Conservation (phyloP, 257 asterid species). For the Rauvolfia tetraphylla region DNA sequence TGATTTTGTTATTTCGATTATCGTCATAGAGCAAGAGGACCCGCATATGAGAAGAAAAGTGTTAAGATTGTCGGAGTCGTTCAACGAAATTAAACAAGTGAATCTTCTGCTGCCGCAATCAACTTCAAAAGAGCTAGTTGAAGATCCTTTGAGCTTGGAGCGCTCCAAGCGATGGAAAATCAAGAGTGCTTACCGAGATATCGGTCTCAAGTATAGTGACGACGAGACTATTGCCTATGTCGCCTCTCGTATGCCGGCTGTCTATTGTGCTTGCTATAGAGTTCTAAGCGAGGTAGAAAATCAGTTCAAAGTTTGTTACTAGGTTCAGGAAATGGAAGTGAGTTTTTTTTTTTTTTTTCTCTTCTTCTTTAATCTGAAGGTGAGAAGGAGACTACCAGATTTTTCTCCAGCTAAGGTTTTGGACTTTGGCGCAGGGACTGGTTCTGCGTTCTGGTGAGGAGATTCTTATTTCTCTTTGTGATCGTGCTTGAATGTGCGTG, state of each 20-base stretch:
- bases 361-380: slow-evolving; percentile 33
- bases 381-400: slow-evolving; percentile 75
- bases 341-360: background rate
- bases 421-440: slow-evolving; percentile 98
- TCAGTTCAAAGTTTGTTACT: background rate
- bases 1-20: background rate
- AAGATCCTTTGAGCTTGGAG: slow-evolving; percentile 68
- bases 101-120: slow-evolving; percentile 73
- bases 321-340: background rate
- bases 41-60: slow-evolving; percentile 81
- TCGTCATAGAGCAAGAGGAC: slow-evolving; percentile 63
- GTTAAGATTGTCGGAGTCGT: slow-evolving; percentile 66
- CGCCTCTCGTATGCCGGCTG: slow-evolving; percentile 97
- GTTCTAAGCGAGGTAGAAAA: slow-evolving; percentile 77
- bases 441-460: slow-evolving; percentile 93
- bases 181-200: slow-evolving; percentile 61
- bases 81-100: slow-evolving; percentile 67
- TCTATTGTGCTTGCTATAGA: slow-evolving; percentile 75
- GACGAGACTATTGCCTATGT: slow-evolving; percentile 86
- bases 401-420: slow-evolving; percentile 78
- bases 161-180: slow-evolving; percentile 83
- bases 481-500: slow-evolving; percentile 1
- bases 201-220: slow-evolving; percentile 71
- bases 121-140: slow-evolving; percentile 74
- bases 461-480: slow-evolving; percentile 11